phyloP scores from a whole-genome alignment of 2,329 filamentous ascomycete genomes.

The Pyrenophora tritici-repentis region DNA sequence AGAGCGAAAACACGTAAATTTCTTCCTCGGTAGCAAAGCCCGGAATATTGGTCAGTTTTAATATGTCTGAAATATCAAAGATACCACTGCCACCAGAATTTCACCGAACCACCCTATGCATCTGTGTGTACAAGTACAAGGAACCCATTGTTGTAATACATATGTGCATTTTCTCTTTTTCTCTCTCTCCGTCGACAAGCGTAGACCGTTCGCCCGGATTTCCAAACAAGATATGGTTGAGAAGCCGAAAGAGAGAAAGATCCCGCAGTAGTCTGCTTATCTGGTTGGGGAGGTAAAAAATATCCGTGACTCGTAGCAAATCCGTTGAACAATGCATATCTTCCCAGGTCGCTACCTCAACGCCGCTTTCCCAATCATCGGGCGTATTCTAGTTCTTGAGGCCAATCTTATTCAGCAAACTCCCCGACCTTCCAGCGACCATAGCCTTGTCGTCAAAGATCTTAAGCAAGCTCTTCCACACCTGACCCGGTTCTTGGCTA shows the following conservation, averaged over 20 bases:
- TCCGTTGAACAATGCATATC: slow-evolving; percentile 1
- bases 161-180: slow-evolving; percentile 15
- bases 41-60: no score
- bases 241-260: not conserved
- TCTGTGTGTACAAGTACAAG: slow-evolving; percentile 35
- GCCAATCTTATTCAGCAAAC: slow-evolving; percentile 60
- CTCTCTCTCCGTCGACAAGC: slow-evolving; percentile 7
- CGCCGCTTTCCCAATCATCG: not conserved
- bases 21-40: no score
- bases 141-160: slow-evolving; percentile 18
- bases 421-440: slow-evolving; percentile 46
- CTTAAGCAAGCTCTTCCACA: slow-evolving; percentile 90
- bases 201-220: slow-evolving; percentile 8
- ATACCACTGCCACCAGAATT: slow-evolving; percentile 1
- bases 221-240: not conserved
- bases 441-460: slow-evolving; percentile 70
- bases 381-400: slow-evolving; percentile 53
- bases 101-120: slow-evolving; percentile 15
- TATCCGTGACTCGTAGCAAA: slow-evolving; percentile 8
- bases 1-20: no score
- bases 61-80: not conserved
- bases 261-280: not conserved
- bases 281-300: not conserved
- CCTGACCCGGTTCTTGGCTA: slow-evolving; percentile 91
- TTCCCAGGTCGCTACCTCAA: not conserved